Evolutionary conservation across 2,329 filamentous ascomycete genomes (phyloP).

Genomic region (Didymella arachidicola): DNA sequence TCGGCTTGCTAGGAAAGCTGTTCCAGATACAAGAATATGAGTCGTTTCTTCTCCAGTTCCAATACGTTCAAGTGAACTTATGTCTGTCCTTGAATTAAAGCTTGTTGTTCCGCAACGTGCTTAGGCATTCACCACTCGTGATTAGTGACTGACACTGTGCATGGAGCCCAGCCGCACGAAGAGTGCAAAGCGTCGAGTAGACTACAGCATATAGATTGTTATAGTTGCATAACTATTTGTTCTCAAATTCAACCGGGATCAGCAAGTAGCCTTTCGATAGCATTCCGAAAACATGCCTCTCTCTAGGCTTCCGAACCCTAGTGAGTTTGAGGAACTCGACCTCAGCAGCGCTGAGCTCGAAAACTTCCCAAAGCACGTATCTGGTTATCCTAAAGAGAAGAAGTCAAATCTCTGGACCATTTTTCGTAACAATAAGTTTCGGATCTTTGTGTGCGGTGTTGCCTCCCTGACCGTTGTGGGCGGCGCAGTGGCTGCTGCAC

Average conservation of each 20-base stretch:
- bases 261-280: background rate
- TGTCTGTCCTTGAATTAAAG: background rate
- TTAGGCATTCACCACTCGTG: background rate
- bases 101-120: background rate
- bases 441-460: background rate
- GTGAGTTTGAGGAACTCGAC: background rate
- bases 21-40: too few relatives aligned
- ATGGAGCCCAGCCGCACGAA: background rate
- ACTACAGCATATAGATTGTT: background rate
- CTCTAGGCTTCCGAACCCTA: background rate
- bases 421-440: slow-evolving; percentile 1
- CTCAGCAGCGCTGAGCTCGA: background rate
- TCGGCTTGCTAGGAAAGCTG: too few relatives aligned
- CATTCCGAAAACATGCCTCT: background rate
- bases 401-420: background rate
- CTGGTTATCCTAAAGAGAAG: background rate
- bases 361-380: background rate
- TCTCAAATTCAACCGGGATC: background rate
- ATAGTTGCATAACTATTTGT: background rate
- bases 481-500: background rate
- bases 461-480: background rate
- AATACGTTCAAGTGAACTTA: background rate
- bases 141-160: background rate
- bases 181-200: background rate
- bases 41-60: background rate